A percentile compares a stretch with the other conserved stretches of the same genome.
These are phyloP conservation scores for Chlorella sp. DNA, from an alignment of 139 green algal genomes.

Conservation along the genomic window DNA sequence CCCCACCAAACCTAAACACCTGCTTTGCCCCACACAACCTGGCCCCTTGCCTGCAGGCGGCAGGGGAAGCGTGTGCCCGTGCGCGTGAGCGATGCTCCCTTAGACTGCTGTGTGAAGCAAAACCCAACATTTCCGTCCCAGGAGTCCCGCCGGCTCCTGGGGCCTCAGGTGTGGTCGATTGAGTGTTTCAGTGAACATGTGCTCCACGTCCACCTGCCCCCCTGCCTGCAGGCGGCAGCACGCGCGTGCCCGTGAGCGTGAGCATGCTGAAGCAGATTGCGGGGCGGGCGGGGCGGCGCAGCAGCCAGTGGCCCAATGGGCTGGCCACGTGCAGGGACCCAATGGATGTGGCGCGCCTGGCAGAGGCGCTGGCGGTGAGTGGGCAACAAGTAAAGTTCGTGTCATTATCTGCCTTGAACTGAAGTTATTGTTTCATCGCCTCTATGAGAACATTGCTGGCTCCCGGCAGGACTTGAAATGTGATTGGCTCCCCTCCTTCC, in stretches of 20 bases:
- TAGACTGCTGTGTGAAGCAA: no score
- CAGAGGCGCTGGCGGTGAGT: constrained; percentile 33
- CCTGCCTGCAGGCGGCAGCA: not conserved
- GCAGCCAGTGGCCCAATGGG: constrained; percentile 34
- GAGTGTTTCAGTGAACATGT: no score
- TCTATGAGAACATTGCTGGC: no score
- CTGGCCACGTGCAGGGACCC: constrained; percentile 41
- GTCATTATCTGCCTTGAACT: no score
- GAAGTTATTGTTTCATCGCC: no score
- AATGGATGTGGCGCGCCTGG: constrained; percentile 31
- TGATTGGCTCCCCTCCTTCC: no score
- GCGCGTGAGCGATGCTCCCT: constrained; percentile 36
- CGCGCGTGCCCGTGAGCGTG: constrained; percentile 23
- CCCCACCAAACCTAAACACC: not conserved
- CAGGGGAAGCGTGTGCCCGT: constrained; percentile 16
- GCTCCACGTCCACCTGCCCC: not conserved
- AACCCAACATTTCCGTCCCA: no score
- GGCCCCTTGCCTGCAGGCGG: not conserved
- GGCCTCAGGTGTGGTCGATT: no score
- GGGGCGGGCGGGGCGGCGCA: constrained; percentile 53
- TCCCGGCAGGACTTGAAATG: no score
- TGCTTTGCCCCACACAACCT: not conserved
- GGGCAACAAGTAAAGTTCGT: not conserved
- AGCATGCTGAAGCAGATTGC: constrained; percentile 64
- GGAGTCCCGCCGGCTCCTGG: no score